Evolutionary conservation across 2,329 filamentous ascomycete species (phyloP).

Genomic region (Trichoderma semiorbis): DNA sequence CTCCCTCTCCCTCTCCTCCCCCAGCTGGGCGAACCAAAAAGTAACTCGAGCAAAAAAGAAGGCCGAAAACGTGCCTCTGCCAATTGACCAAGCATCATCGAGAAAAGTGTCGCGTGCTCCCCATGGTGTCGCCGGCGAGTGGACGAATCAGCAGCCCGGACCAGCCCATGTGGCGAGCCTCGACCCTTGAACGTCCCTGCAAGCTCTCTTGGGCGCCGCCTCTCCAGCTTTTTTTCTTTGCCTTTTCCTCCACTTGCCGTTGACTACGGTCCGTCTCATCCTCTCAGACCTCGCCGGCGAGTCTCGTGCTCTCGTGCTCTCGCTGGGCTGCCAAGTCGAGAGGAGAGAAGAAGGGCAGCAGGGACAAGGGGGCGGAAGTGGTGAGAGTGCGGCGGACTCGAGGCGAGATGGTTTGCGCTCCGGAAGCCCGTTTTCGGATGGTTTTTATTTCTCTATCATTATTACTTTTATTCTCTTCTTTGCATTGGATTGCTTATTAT

Average conservation of each 20-base stretch:
- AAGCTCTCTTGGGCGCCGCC: neutral
- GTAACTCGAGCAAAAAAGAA: neutral
- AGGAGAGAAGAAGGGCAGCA: neutral
- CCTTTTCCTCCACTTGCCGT: neutral
- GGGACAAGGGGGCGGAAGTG: neutral
- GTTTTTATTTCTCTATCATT: neutral
- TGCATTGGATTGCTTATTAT: neutral
- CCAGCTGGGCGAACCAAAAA: neutral
- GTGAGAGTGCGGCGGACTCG: neutral
- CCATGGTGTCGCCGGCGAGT: slow-evolving; percentile 18
- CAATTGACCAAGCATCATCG: slow-evolving; percentile 43
- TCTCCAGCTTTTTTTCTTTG: neutral
- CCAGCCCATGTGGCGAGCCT: slow-evolving; percentile 33
- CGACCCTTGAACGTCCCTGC: slow-evolving; percentile 3
- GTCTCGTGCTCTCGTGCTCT: slow-evolving; percentile 12
- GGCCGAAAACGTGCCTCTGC: slow-evolving; percentile 8
- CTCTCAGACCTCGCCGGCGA: slow-evolving; percentile 14
- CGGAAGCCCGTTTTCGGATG: neutral
- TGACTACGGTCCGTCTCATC: neutral
- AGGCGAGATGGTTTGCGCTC: neutral
- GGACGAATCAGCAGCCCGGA: slow-evolving; percentile 34
- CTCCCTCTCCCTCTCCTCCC: neutral
- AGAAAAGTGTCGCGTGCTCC: slow-evolving; percentile 44
- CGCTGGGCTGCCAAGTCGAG: neutral
- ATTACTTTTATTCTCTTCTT: neutral